A percentile compares a stretch with the other conserved stretches of the same genome.
These are phyloP conservation scores for Leishmania martiniquensis DNA, from an alignment of 208 protist genomes.

Conservation along the genomic window DNA sequence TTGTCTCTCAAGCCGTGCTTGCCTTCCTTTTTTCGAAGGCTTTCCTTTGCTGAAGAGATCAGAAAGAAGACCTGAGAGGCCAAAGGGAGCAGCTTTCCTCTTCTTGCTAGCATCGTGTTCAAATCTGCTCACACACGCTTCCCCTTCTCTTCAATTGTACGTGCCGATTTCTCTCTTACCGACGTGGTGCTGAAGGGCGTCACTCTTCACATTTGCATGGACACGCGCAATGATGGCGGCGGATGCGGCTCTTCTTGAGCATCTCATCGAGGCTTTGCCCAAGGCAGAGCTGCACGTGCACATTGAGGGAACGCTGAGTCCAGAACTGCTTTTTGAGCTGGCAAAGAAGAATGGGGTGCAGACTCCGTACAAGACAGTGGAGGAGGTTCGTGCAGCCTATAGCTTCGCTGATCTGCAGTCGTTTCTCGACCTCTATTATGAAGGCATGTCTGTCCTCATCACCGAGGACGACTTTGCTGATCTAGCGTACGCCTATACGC, in stretches of 20 bases:
- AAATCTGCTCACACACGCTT: no score
- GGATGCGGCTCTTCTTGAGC: conserved; percentile 7
- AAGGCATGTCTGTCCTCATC: conserved; percentile 49
- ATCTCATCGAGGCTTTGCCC: conserved; percentile 41
- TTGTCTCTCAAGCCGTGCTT: background rate
- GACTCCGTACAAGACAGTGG: conserved; percentile 43
- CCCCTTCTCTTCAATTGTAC: background rate
- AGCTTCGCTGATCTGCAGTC: conserved; percentile 52
- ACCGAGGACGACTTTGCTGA: conserved; percentile 54
- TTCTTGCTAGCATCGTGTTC: background rate
- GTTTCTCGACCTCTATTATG: conserved; percentile 68
- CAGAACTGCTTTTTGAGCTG: conserved; percentile 55
- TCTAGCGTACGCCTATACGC: conserved; percentile 51
- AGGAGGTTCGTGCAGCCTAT: conserved; percentile 50
- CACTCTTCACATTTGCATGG: background rate
- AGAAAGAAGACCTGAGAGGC: background rate
- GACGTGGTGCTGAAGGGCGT: background rate
- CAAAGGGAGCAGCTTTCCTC: background rate
- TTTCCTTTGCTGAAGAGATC: background rate
- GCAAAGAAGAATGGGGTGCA: conserved; percentile 39
- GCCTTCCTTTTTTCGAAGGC: background rate
- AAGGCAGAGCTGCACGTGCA: conserved; percentile 72
- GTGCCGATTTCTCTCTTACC: no score
- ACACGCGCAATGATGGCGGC: conserved; percentile 10
- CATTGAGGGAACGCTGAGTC: conserved; percentile 62